Evolutionary conservation across 2,329 filamentous ascomycete species (phyloP).

Genomic region (Tolypocladium endophyticum): DNA sequence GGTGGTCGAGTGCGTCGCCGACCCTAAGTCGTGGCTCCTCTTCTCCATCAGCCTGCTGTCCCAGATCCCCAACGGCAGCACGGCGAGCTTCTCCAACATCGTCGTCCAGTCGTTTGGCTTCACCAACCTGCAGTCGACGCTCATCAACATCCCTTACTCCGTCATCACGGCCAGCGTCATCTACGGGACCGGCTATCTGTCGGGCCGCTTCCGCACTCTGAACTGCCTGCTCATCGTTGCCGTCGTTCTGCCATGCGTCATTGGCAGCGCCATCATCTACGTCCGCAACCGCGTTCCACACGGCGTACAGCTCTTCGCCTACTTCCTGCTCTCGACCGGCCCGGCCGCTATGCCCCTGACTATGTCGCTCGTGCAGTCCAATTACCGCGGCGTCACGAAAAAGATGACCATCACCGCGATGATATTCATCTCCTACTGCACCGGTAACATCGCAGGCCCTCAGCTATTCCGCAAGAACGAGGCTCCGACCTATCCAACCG

Average conservation of each 20-base stretch:
- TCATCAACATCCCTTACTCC: constrained; percentile 50
- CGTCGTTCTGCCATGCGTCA: constrained; percentile 38
- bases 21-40: constrained; percentile 52
- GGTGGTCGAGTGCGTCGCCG: constrained; percentile 39
- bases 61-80: constrained; percentile 53
- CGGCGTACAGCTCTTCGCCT: constrained; percentile 41
- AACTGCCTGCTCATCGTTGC: constrained; percentile 41
- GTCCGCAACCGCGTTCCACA: constrained; percentile 27
- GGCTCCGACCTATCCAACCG: constrained; percentile 40
- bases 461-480: constrained; percentile 41
- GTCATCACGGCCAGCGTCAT: constrained; percentile 38
- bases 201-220: constrained; percentile 37
- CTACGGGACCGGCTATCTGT: constrained; percentile 36
- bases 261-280: constrained; percentile 43
- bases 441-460: constrained; percentile 45
- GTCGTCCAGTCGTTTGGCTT: constrained; percentile 47
- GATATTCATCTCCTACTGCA: constrained; percentile 44
- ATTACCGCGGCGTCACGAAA: constrained; percentile 47
- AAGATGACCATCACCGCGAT: constrained; percentile 49
- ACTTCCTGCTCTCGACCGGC: constrained; percentile 45
- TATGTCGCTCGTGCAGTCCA: constrained; percentile 44
- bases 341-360: constrained; percentile 43
- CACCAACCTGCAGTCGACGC: constrained; percentile 39
- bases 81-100: constrained; percentile 47
- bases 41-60: constrained; percentile 40